Percentiles rank a stretch among this genome's conserved stretches.
phyloP scores from a whole-genome alignment of 2,329 filamentous ascomycete species.

The Alternaria consortialis region DNA sequence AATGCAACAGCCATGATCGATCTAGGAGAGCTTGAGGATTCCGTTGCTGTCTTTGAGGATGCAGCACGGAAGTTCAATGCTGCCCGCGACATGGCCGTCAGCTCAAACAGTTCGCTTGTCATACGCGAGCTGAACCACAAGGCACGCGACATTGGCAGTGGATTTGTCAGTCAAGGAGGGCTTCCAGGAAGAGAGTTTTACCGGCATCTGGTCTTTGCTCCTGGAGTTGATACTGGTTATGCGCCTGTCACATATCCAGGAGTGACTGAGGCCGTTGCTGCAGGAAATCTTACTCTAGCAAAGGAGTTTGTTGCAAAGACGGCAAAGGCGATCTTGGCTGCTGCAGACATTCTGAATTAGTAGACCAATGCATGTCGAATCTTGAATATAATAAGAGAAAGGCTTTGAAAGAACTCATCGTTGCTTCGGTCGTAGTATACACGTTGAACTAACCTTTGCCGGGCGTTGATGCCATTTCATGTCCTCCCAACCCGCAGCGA shows the following conservation, averaged over 20 bases:
- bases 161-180: conserved; percentile 56
- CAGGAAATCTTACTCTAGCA: conserved; percentile 33
- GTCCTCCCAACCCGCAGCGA: neutral
- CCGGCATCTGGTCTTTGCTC: conserved; percentile 57
- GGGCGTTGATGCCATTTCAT: neutral
- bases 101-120: conserved; percentile 31
- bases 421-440: neutral
- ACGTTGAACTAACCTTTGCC: neutral
- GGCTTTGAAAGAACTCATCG: neutral
- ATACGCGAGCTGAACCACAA: conserved; percentile 51
- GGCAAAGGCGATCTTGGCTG: conserved; percentile 37
- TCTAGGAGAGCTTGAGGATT: conserved; percentile 29
- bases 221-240: conserved; percentile 53
- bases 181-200: conserved; percentile 56
- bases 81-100: conserved; percentile 37
- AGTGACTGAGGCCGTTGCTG: conserved; percentile 45
- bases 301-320: conserved; percentile 42
- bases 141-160: conserved; percentile 55
- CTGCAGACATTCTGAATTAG: conserved; percentile 31
- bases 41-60: conserved; percentile 47
- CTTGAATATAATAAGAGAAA: neutral
- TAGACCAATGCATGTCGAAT: neutral
- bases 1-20: neutral
- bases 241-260: conserved; percentile 47
- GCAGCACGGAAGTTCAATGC: conserved; percentile 36